phyloP scores from a whole-genome alignment of 2,329 filamentous ascomycete species.

The Aspergillus costaricaensis region DNA sequence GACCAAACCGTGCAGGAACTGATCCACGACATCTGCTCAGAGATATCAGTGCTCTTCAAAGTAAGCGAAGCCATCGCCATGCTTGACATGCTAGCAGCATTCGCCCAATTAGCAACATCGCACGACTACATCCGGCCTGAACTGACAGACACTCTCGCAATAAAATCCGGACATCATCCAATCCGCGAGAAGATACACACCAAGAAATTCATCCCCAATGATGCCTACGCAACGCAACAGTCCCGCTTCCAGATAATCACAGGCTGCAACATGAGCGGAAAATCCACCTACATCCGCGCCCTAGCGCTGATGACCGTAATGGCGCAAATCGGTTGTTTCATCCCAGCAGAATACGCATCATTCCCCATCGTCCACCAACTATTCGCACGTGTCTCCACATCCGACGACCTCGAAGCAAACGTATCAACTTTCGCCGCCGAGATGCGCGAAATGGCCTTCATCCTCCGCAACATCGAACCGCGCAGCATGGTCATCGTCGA shows the following conservation, averaged over 20 bases:
- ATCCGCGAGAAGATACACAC: slow-evolving; percentile 72
- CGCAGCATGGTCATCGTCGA: slow-evolving; percentile 83
- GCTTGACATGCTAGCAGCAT: slow-evolving; percentile 80
- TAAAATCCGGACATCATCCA: slow-evolving; percentile 75
- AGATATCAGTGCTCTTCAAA: slow-evolving; percentile 74
- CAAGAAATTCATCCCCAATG: slow-evolving; percentile 78
- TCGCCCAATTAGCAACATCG: slow-evolving; percentile 71
- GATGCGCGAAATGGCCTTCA: slow-evolving; percentile 95
- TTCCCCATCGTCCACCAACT: slow-evolving; percentile 80
- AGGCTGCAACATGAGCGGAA: slow-evolving; percentile 97
- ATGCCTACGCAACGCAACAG: slow-evolving; percentile 79
- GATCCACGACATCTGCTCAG: slow-evolving; percentile 68
- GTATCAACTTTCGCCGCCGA: slow-evolving; percentile 91
- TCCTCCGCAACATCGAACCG: slow-evolving; percentile 76
- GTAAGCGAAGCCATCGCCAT: slow-evolving; percentile 84
- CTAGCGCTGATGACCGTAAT: slow-evolving; percentile 85
- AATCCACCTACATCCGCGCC: slow-evolving; percentile 90
- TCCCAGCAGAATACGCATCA: slow-evolving; percentile 80
- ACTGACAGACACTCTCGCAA: slow-evolving; percentile 66
- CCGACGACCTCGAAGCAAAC: slow-evolving; percentile 86
- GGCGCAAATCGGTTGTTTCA: slow-evolving; percentile 89
- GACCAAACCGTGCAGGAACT: slow-evolving; percentile 74
- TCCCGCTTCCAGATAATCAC: slow-evolving; percentile 90
- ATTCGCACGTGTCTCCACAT: slow-evolving; percentile 82
- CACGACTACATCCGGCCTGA: slow-evolving; percentile 70